Evolutionary conservation across 805 yeast genomes (phyloP), one percentile per base, ranked within the genome.

Genomic region (Yueomyces sp.): DNA sequence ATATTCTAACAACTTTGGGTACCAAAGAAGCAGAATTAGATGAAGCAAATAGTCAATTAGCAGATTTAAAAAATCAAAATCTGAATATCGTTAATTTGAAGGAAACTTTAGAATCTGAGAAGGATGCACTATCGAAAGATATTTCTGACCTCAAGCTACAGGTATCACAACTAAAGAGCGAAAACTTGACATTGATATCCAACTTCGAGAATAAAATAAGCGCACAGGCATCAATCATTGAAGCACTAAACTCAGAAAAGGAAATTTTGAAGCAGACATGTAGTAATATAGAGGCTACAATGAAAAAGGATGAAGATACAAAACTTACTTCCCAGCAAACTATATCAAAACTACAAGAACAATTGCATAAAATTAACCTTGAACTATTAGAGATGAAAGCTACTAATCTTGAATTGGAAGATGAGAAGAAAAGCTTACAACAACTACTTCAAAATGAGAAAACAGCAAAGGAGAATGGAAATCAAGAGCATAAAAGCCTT

Each of bases 191-290:
- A 7, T 41, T 52, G 5, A 51, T 54, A 36, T 49, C 56, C 3
- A 54, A 51, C n/a, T 62, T 53, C 40, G 66, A 67, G 28, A 57
- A 60, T 39, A 64, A 66, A 47, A 38, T 67, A 26, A 52, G 59
- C 26, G 59, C 67, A 1, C 69, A 66, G 47, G 51, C 50, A 26
- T 66, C 64, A 28, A 54, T 66, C 3, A 49, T 58, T 36, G 56
- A 56, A 28, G 52, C 64, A 19, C 49, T 63, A 1, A 46, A 49
- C 5, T 51, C 60, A 4, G 66, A 62, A 41, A 55, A 54, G 33
- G 57, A 57, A 5, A 47, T 49, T 7, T 43, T 58, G 40, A 57
- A 53, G 39, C 39, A 44, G 30, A 50, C 57, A 28, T 32, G 52
- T 12, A 40, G 39, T 9, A 50, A 50, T 28, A 44, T 52, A n/a